Evolutionary conservation across 176 grass and related monocot species (phyloP), one percentile per base, ranked within the genome.

Genomic region (Canna indica): DNA sequence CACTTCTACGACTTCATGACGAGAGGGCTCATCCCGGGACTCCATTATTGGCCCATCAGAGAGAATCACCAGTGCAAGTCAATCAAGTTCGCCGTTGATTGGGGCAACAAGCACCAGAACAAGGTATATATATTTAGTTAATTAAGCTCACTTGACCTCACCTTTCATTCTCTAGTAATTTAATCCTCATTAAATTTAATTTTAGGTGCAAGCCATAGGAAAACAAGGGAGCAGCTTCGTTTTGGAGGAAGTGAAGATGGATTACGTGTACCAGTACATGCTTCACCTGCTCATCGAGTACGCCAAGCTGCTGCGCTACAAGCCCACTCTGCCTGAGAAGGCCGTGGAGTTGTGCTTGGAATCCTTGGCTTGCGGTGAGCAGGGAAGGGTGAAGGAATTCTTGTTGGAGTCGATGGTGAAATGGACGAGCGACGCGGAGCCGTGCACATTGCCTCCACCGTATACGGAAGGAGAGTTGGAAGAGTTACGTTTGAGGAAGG

Each of bases 261-360:
- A 90, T 25, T 70, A 79, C 64, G 47, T 91, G 35, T 91, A 87
- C 39, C 75, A 91, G 45, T 87, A 87, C 88, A 91, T 91, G 88
- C n/a, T 91, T 11, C 84, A 91, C 58, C 34, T 87, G 29, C 78
- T 91, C 18, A 91, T 67, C 28, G 75, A 84, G 69, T 91, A 91
- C 44, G 78, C 72, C 48, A 79, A 81, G 52, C 81, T 86, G 36
- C 59, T 90, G 71, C 56, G 71, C 32, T 90, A 86, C 58, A 84
- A 79, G 73, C 81, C 88, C 0, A 47, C 77, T 2, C 15, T 81
- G 22, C 83, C 78, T 2, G 77, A 79, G 84, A 78, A 81, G 0
- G 88, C 88, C 5, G 70, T 75, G 1, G 81, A 84, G 65, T n/a
- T 86, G 12, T 90, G 84, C 39, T 35, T 76, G 13, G 75, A 84